Base-by-base conservation (phyloP, 352 stramenopile genomes). In the Pythium angustatum region DNA sequence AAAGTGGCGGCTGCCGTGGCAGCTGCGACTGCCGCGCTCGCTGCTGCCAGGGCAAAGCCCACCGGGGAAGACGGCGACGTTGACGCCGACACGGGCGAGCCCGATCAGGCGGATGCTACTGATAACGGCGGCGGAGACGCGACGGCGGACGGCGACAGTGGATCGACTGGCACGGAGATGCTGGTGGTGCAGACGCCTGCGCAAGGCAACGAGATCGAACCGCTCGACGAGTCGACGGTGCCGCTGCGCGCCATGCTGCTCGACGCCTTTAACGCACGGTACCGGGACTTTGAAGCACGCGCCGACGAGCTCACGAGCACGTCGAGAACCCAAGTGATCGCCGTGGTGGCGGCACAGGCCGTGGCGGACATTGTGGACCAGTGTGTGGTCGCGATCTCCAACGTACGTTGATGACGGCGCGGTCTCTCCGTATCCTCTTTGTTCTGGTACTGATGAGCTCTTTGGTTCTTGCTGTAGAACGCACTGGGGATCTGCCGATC, bases 351-450 rank as follows among this genome's bases (percentile, higher is more conserved):
- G 8, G 66, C 67, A 6, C 83, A 91, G 53, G 75, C 79, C 2
- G 68, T 88, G 2, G 61, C 56, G 27, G 55, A 73, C 7, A 79
- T 89, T 45, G 47, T 86, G 49, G 68, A 78, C 7, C 83, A 93
- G 44, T 93, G 81, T 49, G 64, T 91, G 38, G 69, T 74, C 26
- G 62, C 61, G 21, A 89, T 91, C 58, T 83, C 73, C 9, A 74
- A 78, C 3, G 83, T 91, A 79, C 36, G 74, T 77, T 10, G 21
- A 58, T 55, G 3, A 8, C 31, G 0, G 19, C 28, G 21, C 27
- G 33, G 11, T 55, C 34, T 1, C 24, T 57, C 7, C 31, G 27
- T 14, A n/a, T 61, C 17, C 44, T 63, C 33, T 50, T 19, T 61
- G 1, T 34, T 30, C 5, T 21, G n/a, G 10, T 33, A 10, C 26